Percentiles rank a stretch among this genome's conserved stretches.
phyloP scores from a whole-genome alignment of 768 basidiomycete species.

The Ephemerocybe angulata region DNA sequence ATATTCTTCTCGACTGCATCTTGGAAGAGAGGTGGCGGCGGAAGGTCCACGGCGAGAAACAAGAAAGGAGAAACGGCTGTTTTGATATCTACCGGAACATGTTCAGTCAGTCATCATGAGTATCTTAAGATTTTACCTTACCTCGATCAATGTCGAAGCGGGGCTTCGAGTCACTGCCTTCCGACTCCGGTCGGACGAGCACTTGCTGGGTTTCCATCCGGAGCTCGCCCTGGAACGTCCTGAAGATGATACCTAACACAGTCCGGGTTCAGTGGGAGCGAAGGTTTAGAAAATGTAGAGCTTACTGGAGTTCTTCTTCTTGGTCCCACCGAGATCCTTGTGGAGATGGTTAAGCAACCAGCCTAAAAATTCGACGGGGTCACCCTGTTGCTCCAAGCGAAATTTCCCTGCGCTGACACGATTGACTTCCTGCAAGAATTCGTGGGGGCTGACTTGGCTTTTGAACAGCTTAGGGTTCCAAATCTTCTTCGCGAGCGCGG shows the following conservation, averaged over 20 bases:
- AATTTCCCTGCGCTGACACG: conserved; percentile 87
- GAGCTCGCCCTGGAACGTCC: conserved; percentile 91
- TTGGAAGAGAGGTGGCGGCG: conserved; percentile 96
- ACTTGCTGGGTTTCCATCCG: conserved; percentile 93
- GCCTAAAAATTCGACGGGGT: conserved; percentile 92
- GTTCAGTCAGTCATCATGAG: background rate
- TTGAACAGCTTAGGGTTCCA: conserved; percentile 98
- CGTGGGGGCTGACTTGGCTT: conserved; percentile 97
- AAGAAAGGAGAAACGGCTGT: conserved; percentile 85
- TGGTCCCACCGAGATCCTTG: conserved; percentile 91
- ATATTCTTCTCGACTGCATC: conserved; percentile 97
- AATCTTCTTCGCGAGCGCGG: conserved; percentile 82
- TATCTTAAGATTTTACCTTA: conserved; percentile 29
- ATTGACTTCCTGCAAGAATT: conserved; percentile 95
- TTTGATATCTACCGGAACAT: conserved; percentile 71
- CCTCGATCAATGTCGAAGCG: conserved; percentile 94
- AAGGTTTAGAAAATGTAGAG: conserved; percentile 16
- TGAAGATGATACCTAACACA: conserved; percentile 78
- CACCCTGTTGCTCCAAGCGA: conserved; percentile 89
- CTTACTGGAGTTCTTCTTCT: conserved; percentile 86
- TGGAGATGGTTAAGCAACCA: conserved; percentile 96
- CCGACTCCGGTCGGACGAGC: conserved; percentile 73
- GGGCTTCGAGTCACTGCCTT: conserved; percentile 76
- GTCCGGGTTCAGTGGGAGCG: conserved; percentile 16
- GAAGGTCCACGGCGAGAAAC: conserved; percentile 93